Base-by-base conservation (phyloP, 495 filamentous ascomycete genomes). In the Umbilicaria muhlenbergii region DNA sequence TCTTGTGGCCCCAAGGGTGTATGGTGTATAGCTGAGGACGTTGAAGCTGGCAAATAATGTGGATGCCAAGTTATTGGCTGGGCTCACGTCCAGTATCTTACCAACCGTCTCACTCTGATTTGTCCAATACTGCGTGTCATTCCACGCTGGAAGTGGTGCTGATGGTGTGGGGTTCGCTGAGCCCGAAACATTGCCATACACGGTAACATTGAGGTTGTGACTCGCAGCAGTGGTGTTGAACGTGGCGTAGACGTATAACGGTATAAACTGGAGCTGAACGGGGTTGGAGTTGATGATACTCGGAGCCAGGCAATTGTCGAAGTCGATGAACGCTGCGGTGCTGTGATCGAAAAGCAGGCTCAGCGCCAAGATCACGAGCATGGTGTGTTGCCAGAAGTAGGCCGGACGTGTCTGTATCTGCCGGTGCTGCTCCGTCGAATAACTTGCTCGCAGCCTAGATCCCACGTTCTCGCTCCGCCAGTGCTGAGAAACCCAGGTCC, bases 151-250 rank as follows among this genome's bases (percentile, higher is more conserved):
- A 45, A 76, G 67, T 13, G 58, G 46, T 4, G 59, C 54, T 28
- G 2, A 21, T 21, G 19, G n/a, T n/a, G n/a, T n/a, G n/a, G 49
- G 36, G 42, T 63, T 62, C 14, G 61, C 57, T 13, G 63, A 64
- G 7, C 91, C 91, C 19, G 78, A 79, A 16, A 96, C 86, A 60
- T 95, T 94, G 17, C 88, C 88, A 63, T 85, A 95, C 16, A 94
- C 75, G 1, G 78, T 94, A 21, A 95, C 63, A 44, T 74, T 75
- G 24, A 98, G 65, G 33, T 75, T 76, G 54, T 86, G 75, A 39
- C 69, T 72, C 11, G 73, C 55, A 44, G 71, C 61, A 15, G 62
- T 57, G 17, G 73, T 62, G 50, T 86, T 70, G 63, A 92, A 93
- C 11, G 60, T 62, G 44, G 83, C 92, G 50, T 77, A 73, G 45